phyloP scores from a whole-genome alignment of 192 early-diverging fungal species.

The Coemansia sp. region DNA sequence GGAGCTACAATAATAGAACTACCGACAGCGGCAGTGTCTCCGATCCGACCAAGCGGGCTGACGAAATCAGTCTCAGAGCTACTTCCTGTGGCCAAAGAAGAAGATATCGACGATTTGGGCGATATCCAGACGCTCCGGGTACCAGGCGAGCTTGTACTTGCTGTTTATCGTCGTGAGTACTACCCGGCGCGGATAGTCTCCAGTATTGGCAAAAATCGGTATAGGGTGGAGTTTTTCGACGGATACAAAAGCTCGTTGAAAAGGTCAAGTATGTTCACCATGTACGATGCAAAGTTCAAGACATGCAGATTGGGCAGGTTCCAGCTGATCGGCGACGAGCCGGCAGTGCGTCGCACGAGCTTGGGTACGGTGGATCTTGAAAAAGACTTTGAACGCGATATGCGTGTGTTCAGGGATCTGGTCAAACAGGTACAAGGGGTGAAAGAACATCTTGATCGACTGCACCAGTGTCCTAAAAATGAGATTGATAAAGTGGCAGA shows the following conservation, averaged over 20 bases:
- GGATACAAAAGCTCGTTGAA: conserved; percentile 13
- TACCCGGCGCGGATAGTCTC: conserved; percentile 40
- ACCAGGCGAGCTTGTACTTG: conserved; percentile 47
- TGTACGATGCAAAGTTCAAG: conserved; percentile 42
- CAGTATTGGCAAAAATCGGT: conserved; percentile 17
- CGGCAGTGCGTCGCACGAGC: not conserved
- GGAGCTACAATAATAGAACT: not conserved
- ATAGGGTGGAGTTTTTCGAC: conserved; percentile 42
- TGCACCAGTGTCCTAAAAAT: conserved; percentile 35
- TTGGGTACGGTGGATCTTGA: conserved; percentile 14
- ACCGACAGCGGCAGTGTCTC: not conserved
- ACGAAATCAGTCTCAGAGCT: conserved; percentile 35
- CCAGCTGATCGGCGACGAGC: conserved; percentile 40
- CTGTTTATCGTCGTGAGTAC: conserved; percentile 36
- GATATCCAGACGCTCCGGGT: conserved; percentile 20
- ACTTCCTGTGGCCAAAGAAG: conserved; percentile 6
- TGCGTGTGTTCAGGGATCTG: conserved; percentile 15
- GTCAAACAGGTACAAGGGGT: conserved; percentile 20
- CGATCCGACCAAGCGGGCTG: conserved; percentile 3
- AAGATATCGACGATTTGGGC: conserved; percentile 14
- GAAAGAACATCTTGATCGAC: conserved; percentile 21
- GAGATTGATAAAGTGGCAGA: conserved; percentile 12
- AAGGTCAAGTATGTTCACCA: conserved; percentile 31
- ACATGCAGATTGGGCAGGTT: conserved; percentile 40
- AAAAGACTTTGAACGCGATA: conserved; percentile 35